Percentiles rank a stretch among this genome's conserved stretches.
Conservation (phyloP, 106 monocot species). For the Dendrobium officinale region DNA sequence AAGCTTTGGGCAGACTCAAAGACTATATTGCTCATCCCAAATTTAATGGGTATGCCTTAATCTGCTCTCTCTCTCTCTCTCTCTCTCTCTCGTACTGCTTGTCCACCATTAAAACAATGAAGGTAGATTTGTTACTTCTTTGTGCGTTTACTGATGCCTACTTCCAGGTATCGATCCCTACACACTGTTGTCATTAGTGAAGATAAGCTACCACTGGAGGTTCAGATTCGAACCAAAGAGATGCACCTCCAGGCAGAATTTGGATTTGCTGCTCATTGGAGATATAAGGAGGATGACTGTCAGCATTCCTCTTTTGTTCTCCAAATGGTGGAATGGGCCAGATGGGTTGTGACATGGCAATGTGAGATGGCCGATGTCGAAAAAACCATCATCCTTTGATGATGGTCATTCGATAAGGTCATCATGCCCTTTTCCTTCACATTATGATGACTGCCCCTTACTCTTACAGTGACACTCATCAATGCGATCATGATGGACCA, state of each 20-base stretch:
- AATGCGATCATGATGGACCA: slow-evolving; percentile 43
- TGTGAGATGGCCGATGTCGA: slow-evolving; percentile 49
- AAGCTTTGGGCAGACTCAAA: slow-evolving; percentile 56
- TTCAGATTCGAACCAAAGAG: slow-evolving; percentile 87
- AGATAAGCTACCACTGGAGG: slow-evolving; percentile 56
- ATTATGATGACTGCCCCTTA: slow-evolving; percentile 47
- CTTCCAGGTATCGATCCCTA: slow-evolving; percentile 71
- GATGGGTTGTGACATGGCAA: slow-evolving; percentile 77
- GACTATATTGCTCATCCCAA: slow-evolving; percentile 80
- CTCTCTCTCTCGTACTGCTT: neutral
- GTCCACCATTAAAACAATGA: neutral
- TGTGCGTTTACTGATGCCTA: neutral
- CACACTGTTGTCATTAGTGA: slow-evolving; percentile 26
- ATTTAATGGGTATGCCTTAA: slow-evolving; percentile 61
- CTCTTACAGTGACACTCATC: slow-evolving; percentile 26
- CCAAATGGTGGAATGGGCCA: slow-evolving; percentile 88
- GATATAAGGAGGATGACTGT: slow-evolving; percentile 68
- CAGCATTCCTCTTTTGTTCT: slow-evolving; percentile 50
- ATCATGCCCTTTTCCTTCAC: slow-evolving; percentile 45
- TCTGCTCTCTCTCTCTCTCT: neutral
- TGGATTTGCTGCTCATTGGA: slow-evolving; percentile 91
- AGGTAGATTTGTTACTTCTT: neutral
- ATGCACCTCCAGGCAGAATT: slow-evolving; percentile 91
- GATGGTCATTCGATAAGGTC: slow-evolving; percentile 24
- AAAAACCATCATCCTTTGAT: slow-evolving; percentile 10